These are phyloP conservation scores for Calonectria fujianensis DNA, from an alignment of 2,329 filamentous ascomycete species.

Conservation along the genomic window DNA sequence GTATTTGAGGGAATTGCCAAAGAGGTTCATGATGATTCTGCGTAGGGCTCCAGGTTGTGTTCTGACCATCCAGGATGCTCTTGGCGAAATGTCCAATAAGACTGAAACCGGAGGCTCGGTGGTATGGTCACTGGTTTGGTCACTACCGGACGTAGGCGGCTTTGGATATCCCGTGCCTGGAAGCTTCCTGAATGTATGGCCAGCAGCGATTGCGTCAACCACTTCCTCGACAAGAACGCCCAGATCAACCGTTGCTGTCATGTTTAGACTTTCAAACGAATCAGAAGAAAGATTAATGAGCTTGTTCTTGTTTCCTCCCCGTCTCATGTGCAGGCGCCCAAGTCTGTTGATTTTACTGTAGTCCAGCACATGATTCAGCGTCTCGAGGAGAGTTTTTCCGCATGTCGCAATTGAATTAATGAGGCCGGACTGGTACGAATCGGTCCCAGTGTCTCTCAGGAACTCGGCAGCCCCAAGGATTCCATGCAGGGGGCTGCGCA, in stretches of 20 bases:
- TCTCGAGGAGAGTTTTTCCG: slow-evolving; percentile 69
- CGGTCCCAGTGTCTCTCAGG: slow-evolving; percentile 65
- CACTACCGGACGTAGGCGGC: slow-evolving; percentile 23
- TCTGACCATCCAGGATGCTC: slow-evolving; percentile 70
- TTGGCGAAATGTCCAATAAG: slow-evolving; percentile 69
- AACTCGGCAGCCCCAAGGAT: slow-evolving; percentile 73
- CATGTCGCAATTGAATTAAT: slow-evolving; percentile 67
- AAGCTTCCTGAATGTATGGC: slow-evolving; percentile 60
- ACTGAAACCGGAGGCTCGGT: slow-evolving; percentile 64
- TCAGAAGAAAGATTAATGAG: slow-evolving; percentile 53
- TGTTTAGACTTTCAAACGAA: slow-evolving; percentile 57
- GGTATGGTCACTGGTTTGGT: slow-evolving; percentile 35
- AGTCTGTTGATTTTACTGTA: slow-evolving; percentile 64
- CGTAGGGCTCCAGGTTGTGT: slow-evolving; percentile 71
- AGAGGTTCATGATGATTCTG: slow-evolving; percentile 77
- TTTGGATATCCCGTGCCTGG: slow-evolving; percentile 21
- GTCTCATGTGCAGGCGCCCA: slow-evolving; percentile 53
- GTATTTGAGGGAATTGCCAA: slow-evolving; percentile 79
- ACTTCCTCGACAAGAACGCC: slow-evolving; percentile 62
- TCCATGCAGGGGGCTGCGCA: slow-evolving; percentile 74
- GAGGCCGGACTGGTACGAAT: slow-evolving; percentile 64
- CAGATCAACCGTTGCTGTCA: slow-evolving; percentile 59
- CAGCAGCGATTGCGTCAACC: slow-evolving; percentile 61
- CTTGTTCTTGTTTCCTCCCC: slow-evolving; percentile 47
- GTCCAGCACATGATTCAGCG: slow-evolving; percentile 69